These are phyloP conservation scores for Chlorencoelia australis DNA, from an alignment of 2,329 filamentous ascomycete genomes.

Conservation along the genomic window DNA sequence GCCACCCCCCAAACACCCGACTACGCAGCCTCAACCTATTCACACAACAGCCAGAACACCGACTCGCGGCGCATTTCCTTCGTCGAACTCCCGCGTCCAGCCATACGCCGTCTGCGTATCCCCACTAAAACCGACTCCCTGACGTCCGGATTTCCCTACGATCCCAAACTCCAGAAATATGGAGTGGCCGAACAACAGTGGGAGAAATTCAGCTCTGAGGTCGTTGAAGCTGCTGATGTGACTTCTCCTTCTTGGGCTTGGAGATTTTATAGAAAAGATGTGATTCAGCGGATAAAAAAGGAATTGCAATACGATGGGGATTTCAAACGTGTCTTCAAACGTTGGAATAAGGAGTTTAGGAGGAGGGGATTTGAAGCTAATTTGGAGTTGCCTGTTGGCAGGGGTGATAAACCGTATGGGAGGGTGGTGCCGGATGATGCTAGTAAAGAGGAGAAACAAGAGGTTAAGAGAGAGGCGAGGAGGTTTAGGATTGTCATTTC, in stretches of 20 bases:
- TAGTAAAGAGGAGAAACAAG: conserved; percentile 5
- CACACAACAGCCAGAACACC: conserved; percentile 5
- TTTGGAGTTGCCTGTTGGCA: conserved; percentile 15
- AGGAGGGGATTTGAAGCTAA: conserved; percentile 17
- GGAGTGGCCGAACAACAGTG: conserved; percentile 17
- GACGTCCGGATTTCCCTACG: conserved; percentile 20
- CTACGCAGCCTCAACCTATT: not conserved
- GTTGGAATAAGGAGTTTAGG: conserved; percentile 17
- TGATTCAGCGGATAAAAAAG: conserved; percentile 6
- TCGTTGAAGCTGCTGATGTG: conserved; percentile 11
- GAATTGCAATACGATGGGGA: conserved; percentile 15
- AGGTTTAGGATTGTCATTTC: conserved; percentile 12
- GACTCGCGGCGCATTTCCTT: conserved; percentile 7
- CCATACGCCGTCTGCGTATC: conserved; percentile 5
- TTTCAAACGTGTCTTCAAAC: conserved; percentile 11
- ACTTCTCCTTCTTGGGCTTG: not conserved
- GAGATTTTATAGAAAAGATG: conserved; percentile 1
- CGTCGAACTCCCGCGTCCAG: conserved; percentile 2
- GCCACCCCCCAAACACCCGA: conserved; percentile 1
- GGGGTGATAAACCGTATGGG: conserved; percentile 4
- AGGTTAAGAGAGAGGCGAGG: conserved; percentile 7
- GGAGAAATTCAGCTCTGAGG: conserved; percentile 18
- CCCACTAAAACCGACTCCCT: conserved; percentile 15
- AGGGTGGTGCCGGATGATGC: conserved; percentile 2
- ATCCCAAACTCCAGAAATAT: conserved; percentile 11